A percentile compares a stretch with the other conserved stretches of the same genome.
Conservation (phyloP, 495 filamentous ascomycete species). For the Daldinia vernicosa region DNA sequence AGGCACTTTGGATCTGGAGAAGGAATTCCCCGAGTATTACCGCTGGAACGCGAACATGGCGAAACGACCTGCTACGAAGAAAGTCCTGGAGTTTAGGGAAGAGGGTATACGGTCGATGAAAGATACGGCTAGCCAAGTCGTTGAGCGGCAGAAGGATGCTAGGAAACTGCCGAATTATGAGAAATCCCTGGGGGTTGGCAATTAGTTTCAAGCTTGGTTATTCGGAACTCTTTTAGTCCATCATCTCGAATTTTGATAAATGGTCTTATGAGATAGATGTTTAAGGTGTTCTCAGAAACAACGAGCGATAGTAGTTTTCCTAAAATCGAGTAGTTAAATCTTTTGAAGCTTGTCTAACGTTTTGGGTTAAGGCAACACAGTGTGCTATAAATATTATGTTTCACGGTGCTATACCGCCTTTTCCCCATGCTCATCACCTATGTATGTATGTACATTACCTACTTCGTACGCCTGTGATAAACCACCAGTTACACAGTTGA, state of each 20-base stretch:
- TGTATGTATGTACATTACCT: background rate
- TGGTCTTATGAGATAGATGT: background rate
- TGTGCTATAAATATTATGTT: background rate
- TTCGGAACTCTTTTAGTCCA: background rate
- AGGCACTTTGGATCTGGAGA: background rate
- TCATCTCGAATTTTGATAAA: background rate
- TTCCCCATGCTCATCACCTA: slow-evolving; percentile 4
- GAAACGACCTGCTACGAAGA: slow-evolving; percentile 51
- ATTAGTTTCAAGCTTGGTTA: background rate
- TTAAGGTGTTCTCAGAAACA: background rate
- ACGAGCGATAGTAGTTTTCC: background rate
- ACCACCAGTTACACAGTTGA: background rate
- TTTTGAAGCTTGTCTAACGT: slow-evolving; percentile 8
- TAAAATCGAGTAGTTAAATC: slow-evolving; percentile 8
- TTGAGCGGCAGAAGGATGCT: slow-evolving; percentile 10
- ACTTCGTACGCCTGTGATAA: background rate
- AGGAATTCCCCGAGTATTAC: background rate
- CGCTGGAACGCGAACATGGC: slow-evolving; percentile 24
- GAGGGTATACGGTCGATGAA: slow-evolving; percentile 34
- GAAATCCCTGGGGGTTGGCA: background rate
- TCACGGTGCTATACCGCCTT: slow-evolving; percentile 16
- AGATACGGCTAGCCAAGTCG: slow-evolving; percentile 16
- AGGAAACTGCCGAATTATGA: background rate
- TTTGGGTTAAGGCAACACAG: background rate
- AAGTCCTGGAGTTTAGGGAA: slow-evolving; percentile 51